phyloP scores from a whole-genome alignment of 805 yeast species.

The Saccharomycopsis guyanensis region DNA sequence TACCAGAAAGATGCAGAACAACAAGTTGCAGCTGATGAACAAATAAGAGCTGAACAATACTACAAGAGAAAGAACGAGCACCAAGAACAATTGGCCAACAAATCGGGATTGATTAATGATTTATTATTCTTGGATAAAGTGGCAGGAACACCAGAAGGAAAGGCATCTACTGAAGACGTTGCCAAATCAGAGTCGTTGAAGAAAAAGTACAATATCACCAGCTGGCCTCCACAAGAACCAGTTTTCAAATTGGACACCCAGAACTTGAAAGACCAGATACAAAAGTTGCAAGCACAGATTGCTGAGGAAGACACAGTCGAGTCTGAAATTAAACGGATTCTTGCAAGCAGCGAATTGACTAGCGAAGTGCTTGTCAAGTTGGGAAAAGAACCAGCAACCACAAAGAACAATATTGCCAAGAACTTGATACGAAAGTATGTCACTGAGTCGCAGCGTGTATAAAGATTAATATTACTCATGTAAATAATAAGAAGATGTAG shows the following conservation, averaged over 20 bases:
- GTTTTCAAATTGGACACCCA: conserved; percentile 34
- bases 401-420: conserved; percentile 52
- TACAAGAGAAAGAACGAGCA: conserved; percentile 38
- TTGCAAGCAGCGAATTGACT: conserved; percentile 32
- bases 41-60: conserved; percentile 45
- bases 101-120: conserved; percentile 26
- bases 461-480: too few relatives aligned
- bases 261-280: conserved; percentile 25
- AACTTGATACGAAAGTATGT: conserved; percentile 65
- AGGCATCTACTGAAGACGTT: conserved; percentile 29
- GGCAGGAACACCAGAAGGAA: conserved; percentile 25
- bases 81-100: conserved; percentile 25
- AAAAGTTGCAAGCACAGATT: conserved; percentile 27
- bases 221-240: conserved; percentile 39
- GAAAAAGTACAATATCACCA: conserved; percentile 37
- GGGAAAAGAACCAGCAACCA: conserved; percentile 30
- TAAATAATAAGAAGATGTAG: too few relatives aligned
- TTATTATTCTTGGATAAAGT: conserved; percentile 26
- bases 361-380: conserved; percentile 30
- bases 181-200: conserved; percentile 34
- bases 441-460: neutral
- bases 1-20: conserved; percentile 68
- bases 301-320: conserved; percentile 30
- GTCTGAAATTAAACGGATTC: conserved; percentile 27
- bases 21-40: conserved; percentile 62